Percentiles rank a stretch among this genome's conserved stretches.
These are phyloP conservation scores for Rhododendron ferrugineum DNA, from an alignment of 148 eudicot genomes.

Conservation along the genomic window DNA sequence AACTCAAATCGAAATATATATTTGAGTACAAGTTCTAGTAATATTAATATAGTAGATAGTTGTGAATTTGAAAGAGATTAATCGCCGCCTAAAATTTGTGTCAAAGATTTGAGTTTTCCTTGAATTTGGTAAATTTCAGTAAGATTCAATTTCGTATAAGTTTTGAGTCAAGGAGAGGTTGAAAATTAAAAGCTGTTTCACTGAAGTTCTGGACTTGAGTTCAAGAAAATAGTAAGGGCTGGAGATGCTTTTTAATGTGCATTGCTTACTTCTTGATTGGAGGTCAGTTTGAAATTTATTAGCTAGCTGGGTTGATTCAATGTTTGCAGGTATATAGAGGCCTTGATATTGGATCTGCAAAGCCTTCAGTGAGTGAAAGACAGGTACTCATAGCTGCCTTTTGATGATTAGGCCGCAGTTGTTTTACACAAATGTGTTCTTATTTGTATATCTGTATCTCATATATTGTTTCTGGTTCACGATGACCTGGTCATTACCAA, in stretches of 20 bases:
- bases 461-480: neutral
- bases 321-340: constrained; percentile 77
- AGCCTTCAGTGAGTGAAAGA: constrained; percentile 73
- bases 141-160: neutral
- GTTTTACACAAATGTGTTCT: neutral
- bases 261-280: neutral
- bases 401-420: neutral
- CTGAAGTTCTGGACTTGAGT: neutral
- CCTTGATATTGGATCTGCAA: constrained; percentile 96
- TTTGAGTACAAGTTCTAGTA: neutral
- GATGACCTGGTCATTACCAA: neutral
- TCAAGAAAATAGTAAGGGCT: neutral
- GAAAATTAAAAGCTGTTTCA: neutral
- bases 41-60: neutral
- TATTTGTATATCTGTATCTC: neutral
- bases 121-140: neutral
- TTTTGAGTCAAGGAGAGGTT: neutral
- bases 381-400: constrained; percentile 39
- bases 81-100: neutral
- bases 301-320: neutral
- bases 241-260: neutral
- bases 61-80: neutral
- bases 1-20: neutral
- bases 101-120: neutral
- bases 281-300: neutral